phyloP scores from a whole-genome alignment of 1,284 basidiomycete species.

The Grifola frondosa region DNA sequence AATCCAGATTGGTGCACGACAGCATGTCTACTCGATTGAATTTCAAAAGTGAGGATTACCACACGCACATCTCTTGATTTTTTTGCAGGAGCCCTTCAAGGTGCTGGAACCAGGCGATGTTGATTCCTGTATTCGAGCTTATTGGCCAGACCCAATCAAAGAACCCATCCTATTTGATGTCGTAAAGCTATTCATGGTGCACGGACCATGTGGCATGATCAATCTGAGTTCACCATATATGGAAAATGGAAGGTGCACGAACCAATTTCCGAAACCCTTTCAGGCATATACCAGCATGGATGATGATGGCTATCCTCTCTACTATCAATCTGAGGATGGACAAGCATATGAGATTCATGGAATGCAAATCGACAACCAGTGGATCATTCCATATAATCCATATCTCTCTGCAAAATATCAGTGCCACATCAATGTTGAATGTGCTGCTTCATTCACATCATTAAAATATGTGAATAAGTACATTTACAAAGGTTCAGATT shows the following conservation, averaged over 20 bases:
- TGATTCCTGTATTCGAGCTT: conserved; percentile 38
- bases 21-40: conserved; percentile 43
- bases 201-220: conserved; percentile 36
- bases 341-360: conserved; percentile 22
- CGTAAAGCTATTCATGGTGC: conserved; percentile 39
- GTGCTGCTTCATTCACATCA: conserved; percentile 29
- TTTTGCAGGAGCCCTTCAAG: conserved; percentile 32
- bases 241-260: conserved; percentile 40
- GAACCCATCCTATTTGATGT: conserved; percentile 37
- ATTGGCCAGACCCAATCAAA: conserved; percentile 37
- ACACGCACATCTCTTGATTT: conserved; percentile 45
- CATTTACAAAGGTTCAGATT: conserved; percentile 45
- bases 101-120: conserved; percentile 32
- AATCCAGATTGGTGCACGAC: no score
- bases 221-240: conserved; percentile 30
- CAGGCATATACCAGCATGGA: conserved; percentile 32
- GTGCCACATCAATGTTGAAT: conserved; percentile 51
- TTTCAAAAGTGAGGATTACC: conserved; percentile 50
- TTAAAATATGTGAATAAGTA: conserved; percentile 48
- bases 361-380: conserved; percentile 30
- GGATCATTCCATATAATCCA: conserved; percentile 40
- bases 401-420: conserved; percentile 30
- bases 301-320: conserved; percentile 38
- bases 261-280: conserved; percentile 40
- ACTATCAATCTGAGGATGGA: conserved; percentile 35